Evolutionary conservation across 2,329 filamentous ascomycete genomes (phyloP).

Genomic region (Cadophora sp.): DNA sequence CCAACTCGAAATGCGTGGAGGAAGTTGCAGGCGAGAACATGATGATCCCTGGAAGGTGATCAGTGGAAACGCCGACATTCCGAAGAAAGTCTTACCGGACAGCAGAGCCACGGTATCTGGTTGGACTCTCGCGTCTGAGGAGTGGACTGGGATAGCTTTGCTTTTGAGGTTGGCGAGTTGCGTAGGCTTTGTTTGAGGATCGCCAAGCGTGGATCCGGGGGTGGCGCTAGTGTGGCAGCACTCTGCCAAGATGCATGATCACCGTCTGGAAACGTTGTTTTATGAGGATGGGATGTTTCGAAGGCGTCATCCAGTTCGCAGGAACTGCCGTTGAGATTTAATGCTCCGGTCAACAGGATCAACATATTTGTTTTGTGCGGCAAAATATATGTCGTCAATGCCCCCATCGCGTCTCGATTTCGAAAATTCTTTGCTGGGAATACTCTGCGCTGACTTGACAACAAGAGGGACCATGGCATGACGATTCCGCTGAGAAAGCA

Average conservation of each 20-base stretch:
- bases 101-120: neutral
- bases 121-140: neutral
- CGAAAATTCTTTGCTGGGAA: no score
- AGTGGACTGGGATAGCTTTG: neutral
- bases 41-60: neutral
- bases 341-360: neutral
- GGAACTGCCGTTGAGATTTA: neutral
- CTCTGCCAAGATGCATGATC: slow-evolving; percentile 1
- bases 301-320: neutral
- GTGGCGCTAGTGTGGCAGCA: slow-evolving; percentile 1
- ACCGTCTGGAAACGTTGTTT: slow-evolving; percentile 8
- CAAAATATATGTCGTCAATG: neutral
- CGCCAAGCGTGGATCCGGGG: slow-evolving; percentile 13
- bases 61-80: neutral
- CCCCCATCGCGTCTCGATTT: no score
- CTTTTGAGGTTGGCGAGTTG: neutral
- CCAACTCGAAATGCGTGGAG: neutral
- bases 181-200: slow-evolving; percentile 12
- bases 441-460: no score
- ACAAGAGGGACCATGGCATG: neutral
- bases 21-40: neutral
- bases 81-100: neutral
- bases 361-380: neutral
- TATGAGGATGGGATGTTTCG: neutral
- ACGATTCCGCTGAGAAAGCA: neutral